Base-by-base conservation (phyloP, 2,329 filamentous ascomycete species). In the Pleoardoris graminearum region DNA sequence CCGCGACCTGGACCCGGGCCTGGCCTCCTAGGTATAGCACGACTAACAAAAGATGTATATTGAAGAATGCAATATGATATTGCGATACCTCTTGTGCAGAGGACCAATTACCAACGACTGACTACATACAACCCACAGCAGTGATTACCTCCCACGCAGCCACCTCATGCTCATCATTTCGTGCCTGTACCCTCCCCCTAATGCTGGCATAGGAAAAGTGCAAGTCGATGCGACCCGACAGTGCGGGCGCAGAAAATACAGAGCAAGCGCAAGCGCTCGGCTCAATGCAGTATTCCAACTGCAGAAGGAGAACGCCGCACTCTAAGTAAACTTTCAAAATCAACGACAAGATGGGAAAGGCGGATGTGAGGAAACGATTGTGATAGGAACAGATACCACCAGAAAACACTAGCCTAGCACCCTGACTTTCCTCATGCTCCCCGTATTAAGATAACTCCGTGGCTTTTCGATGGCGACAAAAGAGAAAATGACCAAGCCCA, bases 401-500 rank as follows among this genome's bases (percentile, higher is more conserved):
- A 36, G 12, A 33, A 22, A 47, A 37, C 23, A 7, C 16, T 10
- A 47, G 44, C 33, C 33, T 29, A 23, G 23, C 22, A 19, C 5
- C 5, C 27, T 29, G 11, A 25, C 41, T 54, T 54, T 54, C 50
- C n/a, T 45, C 44, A 37, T 47, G 16, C 38, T 30, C 16, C 30
- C 19, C 35, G 14, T 17, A 43, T 36, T 25, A 36, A 12, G 33
- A 47, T 47, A 38, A 47, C 33, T 47, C 44, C 43, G 19, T 4
- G 7, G 30, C 30, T 35, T 42, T 29, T 27, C 48, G n/a, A 35
- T 27, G 30, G 22, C 29, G 44, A 37, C 44, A 36, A 29, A 38
- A 29, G 44, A 37, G n/a, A 48, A 16, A 37, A 33, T 17, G 35
- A 27, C 48, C 44, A 51, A 57, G 25, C 48, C 37, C 37, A 21